These are phyloP conservation scores for Friedmanniomyces simplex DNA, from an alignment of 495 filamentous ascomycete species.

Conservation along the genomic window DNA sequence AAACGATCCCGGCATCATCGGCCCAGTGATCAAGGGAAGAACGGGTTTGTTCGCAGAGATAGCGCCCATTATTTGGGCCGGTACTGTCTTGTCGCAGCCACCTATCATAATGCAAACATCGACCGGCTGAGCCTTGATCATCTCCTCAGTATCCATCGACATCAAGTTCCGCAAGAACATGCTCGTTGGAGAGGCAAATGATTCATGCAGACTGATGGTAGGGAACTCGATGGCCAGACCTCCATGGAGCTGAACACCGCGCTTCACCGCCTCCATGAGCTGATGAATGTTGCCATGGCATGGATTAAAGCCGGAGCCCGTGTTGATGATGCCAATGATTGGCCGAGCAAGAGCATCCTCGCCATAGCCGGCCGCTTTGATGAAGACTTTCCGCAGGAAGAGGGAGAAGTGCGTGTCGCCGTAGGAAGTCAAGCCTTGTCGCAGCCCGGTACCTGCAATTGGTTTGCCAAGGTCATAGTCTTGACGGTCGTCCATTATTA, in stretches of 20 bases:
- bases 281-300: conserved; percentile 59
- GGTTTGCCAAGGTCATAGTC: conserved; percentile 11
- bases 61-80: conserved; percentile 58
- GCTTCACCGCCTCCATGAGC: conserved; percentile 54
- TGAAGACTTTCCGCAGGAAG: conserved; percentile 60
- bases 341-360: conserved; percentile 56
- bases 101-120: conserved; percentile 57
- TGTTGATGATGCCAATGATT: conserved; percentile 58
- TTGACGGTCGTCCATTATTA: background rate
- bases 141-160: conserved; percentile 66
- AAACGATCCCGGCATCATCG: conserved; percentile 58
- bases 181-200: conserved; percentile 53
- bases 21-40: conserved; percentile 51
- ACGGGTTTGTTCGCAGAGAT: conserved; percentile 61
- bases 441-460: conserved; percentile 35
- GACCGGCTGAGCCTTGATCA: conserved; percentile 54
- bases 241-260: conserved; percentile 50
- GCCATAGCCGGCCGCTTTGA: conserved; percentile 58
- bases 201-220: conserved; percentile 55
- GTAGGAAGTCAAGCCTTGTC: conserved; percentile 54
- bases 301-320: conserved; percentile 55
- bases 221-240: conserved; percentile 57
- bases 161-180: conserved; percentile 61
- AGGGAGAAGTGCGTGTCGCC: conserved; percentile 60
- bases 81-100: conserved; percentile 60